These are phyloP conservation scores for Suillus brevipes DNA, from an alignment of 768 basidiomycete species.

Conservation along the genomic window DNA sequence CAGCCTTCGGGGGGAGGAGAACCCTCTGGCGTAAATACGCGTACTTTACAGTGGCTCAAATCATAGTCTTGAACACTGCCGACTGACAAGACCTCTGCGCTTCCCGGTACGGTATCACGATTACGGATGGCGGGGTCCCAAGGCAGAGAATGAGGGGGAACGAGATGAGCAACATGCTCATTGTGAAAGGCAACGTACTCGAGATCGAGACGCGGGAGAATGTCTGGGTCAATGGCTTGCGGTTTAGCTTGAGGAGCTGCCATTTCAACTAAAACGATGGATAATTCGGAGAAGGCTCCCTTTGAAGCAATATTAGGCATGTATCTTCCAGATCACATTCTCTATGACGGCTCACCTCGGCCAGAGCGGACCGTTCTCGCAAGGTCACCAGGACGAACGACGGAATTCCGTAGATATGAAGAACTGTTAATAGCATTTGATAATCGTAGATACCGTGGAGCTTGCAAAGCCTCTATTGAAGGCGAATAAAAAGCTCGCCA, in stretches of 20 bases:
- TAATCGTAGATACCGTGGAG: not conserved
- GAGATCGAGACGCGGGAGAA: conserved; percentile 58
- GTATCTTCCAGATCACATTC: too few relatives aligned
- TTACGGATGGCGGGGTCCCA: conserved; percentile 64
- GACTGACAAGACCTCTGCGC: conserved; percentile 55
- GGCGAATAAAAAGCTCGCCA: not conserved
- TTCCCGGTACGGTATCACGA: conserved; percentile 53
- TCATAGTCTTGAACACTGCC: conserved; percentile 54
- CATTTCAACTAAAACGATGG: conserved; percentile 16
- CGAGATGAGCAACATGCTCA: conserved; percentile 42
- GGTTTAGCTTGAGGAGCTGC: conserved; percentile 7
- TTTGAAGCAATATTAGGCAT: not conserved
- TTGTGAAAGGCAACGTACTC: conserved; percentile 69
- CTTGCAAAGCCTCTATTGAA: not conserved
- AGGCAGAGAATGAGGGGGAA: conserved; percentile 54
- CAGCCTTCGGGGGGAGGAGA: conserved; percentile 56
- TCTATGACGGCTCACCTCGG: conserved; percentile 4
- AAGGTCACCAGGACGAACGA: conserved; percentile 9
- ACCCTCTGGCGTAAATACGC: conserved; percentile 60
- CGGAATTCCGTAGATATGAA: conserved; percentile 6
- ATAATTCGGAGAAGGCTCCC: not conserved
- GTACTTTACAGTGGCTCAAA: conserved; percentile 52
- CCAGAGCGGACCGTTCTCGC: conserved; percentile 7
- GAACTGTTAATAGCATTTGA: not conserved
- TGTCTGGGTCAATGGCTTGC: conserved; percentile 64